phyloP scores from a whole-genome alignment of 306 rosid species.

The Vachellia pachyceras region DNA sequence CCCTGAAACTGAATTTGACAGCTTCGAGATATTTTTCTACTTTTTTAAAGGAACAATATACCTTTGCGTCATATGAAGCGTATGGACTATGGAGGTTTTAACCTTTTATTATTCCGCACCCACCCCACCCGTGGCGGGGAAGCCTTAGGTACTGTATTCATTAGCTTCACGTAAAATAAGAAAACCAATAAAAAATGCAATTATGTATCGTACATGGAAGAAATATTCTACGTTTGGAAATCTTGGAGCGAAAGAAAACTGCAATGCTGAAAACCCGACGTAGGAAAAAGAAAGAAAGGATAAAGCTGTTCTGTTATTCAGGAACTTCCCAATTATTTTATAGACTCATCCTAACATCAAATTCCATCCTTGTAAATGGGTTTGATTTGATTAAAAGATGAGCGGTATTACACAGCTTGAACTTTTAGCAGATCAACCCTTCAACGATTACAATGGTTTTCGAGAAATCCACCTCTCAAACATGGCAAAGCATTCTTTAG shows the following conservation, averaged over 20 bases:
- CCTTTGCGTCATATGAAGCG: too few species aligned
- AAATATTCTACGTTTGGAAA: background rate
- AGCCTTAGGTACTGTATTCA: background rate
- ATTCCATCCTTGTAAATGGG: background rate
- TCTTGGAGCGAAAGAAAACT: too few species aligned
- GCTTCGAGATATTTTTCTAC: background rate
- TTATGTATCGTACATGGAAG: background rate
- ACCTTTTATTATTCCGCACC: background rate
- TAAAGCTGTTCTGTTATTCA: background rate
- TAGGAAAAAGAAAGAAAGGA: background rate
- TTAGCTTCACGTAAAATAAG: background rate
- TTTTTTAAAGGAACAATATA: too few species aligned
- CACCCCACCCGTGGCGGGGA: background rate
- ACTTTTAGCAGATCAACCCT: background rate
- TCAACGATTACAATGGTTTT: conserved; percentile 30
- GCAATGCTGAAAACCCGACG: background rate
- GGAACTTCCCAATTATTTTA: background rate
- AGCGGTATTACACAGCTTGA: background rate
- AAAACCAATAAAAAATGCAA: background rate
- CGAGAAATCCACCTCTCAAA: conserved; percentile 43
- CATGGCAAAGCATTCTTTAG: conserved; percentile 46
- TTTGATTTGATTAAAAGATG: background rate
- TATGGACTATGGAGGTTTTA: background rate
- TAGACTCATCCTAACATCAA: background rate
- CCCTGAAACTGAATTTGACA: background rate